A percentile compares a stretch with the other conserved stretches of the same genome.
Evolutionary conservation across 2,329 filamentous ascomycete species (phyloP).

Genomic region (Colletotrichum sansevieriae): DNA sequence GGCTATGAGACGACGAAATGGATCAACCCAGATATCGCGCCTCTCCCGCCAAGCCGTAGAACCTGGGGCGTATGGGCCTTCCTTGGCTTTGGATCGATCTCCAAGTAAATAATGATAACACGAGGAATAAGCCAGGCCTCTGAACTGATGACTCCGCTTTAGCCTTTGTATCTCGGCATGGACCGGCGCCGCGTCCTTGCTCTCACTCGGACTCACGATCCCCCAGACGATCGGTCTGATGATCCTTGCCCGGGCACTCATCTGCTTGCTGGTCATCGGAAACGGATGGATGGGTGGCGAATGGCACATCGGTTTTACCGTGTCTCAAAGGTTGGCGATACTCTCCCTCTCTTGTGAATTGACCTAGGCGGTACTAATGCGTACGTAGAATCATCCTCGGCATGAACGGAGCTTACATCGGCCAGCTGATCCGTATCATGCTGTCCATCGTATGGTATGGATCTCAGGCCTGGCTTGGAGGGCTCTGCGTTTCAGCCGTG

Average conservation of each 20-base stretch:
- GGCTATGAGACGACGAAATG: conserved; percentile 58
- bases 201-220: conserved; percentile 43
- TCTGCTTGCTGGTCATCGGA: conserved; percentile 40
- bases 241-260: conserved; percentile 42
- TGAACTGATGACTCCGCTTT: background rate
- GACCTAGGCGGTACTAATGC: too few species aligned
- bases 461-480: conserved; percentile 49
- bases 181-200: conserved; percentile 39
- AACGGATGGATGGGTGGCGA: conserved; percentile 47
- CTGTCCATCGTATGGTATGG: conserved; percentile 56
- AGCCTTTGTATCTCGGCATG: conserved; percentile 43
- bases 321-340: conserved; percentile 52
- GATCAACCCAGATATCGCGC: conserved; percentile 60
- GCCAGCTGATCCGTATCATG: conserved; percentile 55
- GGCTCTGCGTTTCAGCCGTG: conserved; percentile 49
- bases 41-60: conserved; percentile 57
- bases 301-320: conserved; percentile 54
- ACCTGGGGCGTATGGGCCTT: conserved; percentile 55
- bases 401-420: conserved; percentile 55
- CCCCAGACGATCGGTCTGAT: conserved; percentile 43
- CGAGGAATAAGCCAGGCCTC: too few species aligned
- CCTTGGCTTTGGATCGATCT: conserved; percentile 43
- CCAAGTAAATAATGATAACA: conserved; percentile 32
- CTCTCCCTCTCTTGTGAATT: fast-evolving
- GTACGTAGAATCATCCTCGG: conserved; percentile 45